These are phyloP conservation scores for Penicillium malachiteum DNA, from an alignment of 495 filamentous ascomycete species.

Conservation along the genomic window DNA sequence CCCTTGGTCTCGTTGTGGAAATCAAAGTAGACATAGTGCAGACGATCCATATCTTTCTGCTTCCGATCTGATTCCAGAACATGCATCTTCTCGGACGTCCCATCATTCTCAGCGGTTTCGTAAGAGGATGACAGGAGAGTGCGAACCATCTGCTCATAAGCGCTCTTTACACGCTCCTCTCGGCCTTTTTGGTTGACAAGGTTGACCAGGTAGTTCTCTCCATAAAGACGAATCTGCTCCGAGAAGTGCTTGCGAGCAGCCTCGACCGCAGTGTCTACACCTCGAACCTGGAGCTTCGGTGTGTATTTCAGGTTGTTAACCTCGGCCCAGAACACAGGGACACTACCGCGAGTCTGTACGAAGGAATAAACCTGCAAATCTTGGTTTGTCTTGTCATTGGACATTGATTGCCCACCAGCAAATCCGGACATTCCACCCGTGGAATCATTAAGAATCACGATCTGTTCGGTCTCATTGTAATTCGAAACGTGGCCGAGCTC, in stretches of 20 bases:
- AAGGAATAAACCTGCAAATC: conserved; percentile 90
- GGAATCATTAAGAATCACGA: conserved; percentile 80
- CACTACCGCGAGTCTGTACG: conserved; percentile 92
- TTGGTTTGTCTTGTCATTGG: conserved; percentile 66
- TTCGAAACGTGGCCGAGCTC: conserved; percentile 92
- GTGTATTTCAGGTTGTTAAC: conserved; percentile 87
- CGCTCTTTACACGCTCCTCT: conserved; percentile 80
- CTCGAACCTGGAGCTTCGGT: conserved; percentile 81
- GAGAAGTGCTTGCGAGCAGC: conserved; percentile 84
- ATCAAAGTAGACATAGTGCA: conserved; percentile 98
- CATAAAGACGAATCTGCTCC: conserved; percentile 88
- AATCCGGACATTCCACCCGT: conserved; percentile 74
- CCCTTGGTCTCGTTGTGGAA: conserved; percentile 97
- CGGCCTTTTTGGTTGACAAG: conserved; percentile 93
- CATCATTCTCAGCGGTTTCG: conserved; percentile 58
- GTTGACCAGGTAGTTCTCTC: conserved; percentile 95
- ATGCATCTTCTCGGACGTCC: conserved; percentile 76
- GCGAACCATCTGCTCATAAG: conserved; percentile 86
- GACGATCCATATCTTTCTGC: conserved; percentile 66
- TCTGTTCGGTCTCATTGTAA: conserved; percentile 97
- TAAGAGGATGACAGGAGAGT: conserved; percentile 65
- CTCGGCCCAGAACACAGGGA: conserved; percentile 94
- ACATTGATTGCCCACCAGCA: conserved; percentile 70
- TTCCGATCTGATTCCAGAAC: conserved; percentile 63
- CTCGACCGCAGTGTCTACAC: conserved; percentile 74